phyloP scores from a whole-genome alignment of 176 grass and related monocot genomes.

The Oryza meridionalis region DNA sequence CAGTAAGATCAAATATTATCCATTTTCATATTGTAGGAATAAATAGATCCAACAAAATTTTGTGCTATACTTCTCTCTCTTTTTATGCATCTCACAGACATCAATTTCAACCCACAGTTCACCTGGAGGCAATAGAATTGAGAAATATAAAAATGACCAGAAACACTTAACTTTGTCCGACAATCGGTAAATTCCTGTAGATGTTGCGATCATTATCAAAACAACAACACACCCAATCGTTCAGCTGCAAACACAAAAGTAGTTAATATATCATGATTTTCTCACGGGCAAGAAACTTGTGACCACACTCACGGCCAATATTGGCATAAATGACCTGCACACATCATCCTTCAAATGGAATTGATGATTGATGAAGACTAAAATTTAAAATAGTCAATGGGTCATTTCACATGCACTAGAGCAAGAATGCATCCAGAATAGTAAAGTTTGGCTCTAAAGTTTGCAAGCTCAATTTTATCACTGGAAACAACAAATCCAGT shows the following conservation, averaged over 20 bases:
- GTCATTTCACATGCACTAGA: background rate
- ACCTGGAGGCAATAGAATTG: background rate
- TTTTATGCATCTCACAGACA: too few relatives aligned
- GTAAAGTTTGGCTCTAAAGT: background rate
- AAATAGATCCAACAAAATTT: too few relatives aligned
- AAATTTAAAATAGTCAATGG: background rate
- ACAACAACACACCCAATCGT: too few relatives aligned
- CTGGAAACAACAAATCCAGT: background rate
- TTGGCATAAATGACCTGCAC: background rate
- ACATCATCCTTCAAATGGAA: background rate
- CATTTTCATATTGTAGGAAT: too few relatives aligned
- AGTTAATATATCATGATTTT: too few relatives aligned
- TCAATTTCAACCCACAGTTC: too few relatives aligned
- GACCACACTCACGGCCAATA: background rate
- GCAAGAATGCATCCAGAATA: background rate
- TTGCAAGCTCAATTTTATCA: background rate
- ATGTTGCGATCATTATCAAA: background rate
- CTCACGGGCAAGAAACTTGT: background rate
- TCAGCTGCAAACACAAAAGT: background rate
- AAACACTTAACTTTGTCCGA: background rate
- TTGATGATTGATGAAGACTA: background rate
- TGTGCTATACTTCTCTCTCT: too few relatives aligned
- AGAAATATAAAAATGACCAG: background rate
- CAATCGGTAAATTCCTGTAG: background rate
- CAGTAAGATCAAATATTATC: too few relatives aligned